Evolutionary conservation across 2,329 filamentous ascomycete species (phyloP).

Genomic region (Penicillium sp.): DNA sequence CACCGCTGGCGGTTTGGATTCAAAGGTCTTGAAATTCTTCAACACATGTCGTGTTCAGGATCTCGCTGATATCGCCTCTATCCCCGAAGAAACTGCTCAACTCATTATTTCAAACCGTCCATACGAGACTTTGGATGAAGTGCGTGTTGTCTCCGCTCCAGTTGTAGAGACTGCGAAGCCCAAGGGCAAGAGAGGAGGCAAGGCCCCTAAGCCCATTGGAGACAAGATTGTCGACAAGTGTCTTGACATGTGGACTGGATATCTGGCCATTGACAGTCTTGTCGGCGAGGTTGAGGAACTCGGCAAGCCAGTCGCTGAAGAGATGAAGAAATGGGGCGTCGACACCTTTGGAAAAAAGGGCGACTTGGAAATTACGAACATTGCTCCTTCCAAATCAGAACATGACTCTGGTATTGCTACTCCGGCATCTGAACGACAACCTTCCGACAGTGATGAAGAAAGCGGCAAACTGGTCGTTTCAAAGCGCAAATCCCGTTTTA

Average conservation of each 20-base stretch:
- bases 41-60: conserved; percentile 69
- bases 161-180: conserved; percentile 32
- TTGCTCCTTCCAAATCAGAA: conserved; percentile 37
- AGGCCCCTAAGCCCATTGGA: conserved; percentile 50
- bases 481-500: conserved; percentile 35
- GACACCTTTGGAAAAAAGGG: conserved; percentile 56
- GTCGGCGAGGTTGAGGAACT: conserved; percentile 66
- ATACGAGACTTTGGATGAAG: conserved; percentile 57
- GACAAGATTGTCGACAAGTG: conserved; percentile 60
- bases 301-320: conserved; percentile 56
- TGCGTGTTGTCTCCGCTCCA: conserved; percentile 54
- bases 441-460: conserved; percentile 33
- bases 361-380: conserved; percentile 52
- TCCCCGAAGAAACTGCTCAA: conserved; percentile 60
- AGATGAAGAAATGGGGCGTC: conserved; percentile 61
- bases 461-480: conserved; percentile 28
- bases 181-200: conserved; percentile 43
- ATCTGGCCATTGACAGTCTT: conserved; percentile 73
- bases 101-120: conserved; percentile 65
- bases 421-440: conserved; percentile 39
- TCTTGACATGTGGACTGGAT: conserved; percentile 65
- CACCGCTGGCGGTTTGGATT: conserved; percentile 42
- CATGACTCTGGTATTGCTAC: conserved; percentile 63
- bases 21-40: conserved; percentile 65
- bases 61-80: conserved; percentile 70